Conservation (phyloP, 164 flowering plant species). For the Buxus sempervirens region DNA sequence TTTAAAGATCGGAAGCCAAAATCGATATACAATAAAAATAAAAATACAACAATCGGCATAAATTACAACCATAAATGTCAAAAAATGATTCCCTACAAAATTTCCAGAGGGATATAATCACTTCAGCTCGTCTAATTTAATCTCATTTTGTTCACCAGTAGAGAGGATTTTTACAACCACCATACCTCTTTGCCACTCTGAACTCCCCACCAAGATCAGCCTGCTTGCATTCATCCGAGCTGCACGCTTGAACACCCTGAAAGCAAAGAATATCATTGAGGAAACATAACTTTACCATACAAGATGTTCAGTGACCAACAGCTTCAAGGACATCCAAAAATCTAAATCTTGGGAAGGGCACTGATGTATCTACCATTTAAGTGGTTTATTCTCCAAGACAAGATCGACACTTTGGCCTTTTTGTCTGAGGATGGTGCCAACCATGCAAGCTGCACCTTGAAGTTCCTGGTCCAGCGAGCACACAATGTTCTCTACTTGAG, state of each 20-base stretch:
- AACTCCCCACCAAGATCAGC: constrained; percentile 70
- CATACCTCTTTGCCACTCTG: constrained; percentile 85
- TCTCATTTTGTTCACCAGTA: constrained; percentile 63
- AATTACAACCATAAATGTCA: too few species aligned
- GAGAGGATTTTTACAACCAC: constrained; percentile 76
- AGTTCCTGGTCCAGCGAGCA: constrained; percentile 74
- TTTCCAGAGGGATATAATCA: constrained; percentile 14
- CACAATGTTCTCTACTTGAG: constrained; percentile 70
- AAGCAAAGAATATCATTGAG: background rate
- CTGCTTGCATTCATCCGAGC: constrained; percentile 70
- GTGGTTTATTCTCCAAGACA: constrained; percentile 82
- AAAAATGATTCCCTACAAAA: too few species aligned
- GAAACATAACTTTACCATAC: background rate
- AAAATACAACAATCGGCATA: too few species aligned
- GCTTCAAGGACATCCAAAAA: background rate
- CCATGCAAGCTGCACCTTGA: constrained; percentile 70
- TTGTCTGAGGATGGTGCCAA: constrained; percentile 68
- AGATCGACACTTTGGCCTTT: constrained; percentile 86
- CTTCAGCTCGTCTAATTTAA: constrained; percentile 61
- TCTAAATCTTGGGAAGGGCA: background rate
- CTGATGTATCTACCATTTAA: constrained; percentile 58
- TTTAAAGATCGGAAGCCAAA: too few species aligned
- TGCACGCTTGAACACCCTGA: constrained; percentile 88
- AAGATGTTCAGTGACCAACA: background rate
- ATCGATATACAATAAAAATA: too few species aligned